A percentile compares a stretch with the other conserved stretches of the same genome.
phyloP scores from a whole-genome alignment of 257 asterid genomes.

The Echites panduratus region DNA sequence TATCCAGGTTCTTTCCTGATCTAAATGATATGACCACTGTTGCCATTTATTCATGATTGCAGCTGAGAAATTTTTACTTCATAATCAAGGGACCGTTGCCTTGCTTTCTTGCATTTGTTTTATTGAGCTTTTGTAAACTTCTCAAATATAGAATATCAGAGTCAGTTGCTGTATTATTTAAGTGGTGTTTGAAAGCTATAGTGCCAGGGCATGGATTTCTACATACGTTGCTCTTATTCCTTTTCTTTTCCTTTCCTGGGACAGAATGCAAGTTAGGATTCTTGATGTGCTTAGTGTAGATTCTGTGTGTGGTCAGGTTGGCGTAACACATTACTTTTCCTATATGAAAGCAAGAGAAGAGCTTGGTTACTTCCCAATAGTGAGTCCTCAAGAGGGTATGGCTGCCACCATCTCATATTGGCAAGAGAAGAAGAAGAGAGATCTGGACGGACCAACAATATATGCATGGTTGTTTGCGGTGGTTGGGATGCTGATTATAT shows the following conservation, averaged over 20 bases:
- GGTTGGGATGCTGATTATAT: slow-evolving; percentile 51
- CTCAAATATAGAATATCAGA: not conserved
- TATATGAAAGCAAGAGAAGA: slow-evolving; percentile 83
- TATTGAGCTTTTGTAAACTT: not conserved
- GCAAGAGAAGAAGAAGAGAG: slow-evolving; percentile 63
- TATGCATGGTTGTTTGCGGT: slow-evolving; percentile 45
- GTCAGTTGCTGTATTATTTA: too few species aligned
- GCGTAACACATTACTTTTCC: slow-evolving; percentile 90
- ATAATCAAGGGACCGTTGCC: too few species aligned
- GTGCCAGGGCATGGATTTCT: too few species aligned
- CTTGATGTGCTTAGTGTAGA: not conserved
- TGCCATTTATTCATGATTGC: not conserved
- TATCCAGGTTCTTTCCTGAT: not conserved
- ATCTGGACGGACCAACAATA: slow-evolving; percentile 71
- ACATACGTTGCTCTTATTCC: too few species aligned
- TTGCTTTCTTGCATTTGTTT: not conserved
- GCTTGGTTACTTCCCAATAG: slow-evolving; percentile 73
- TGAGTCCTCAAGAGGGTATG: slow-evolving; percentile 76
- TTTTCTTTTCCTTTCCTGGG: not conserved
- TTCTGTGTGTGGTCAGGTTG: slow-evolving; percentile 48
- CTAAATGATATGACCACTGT: not conserved
- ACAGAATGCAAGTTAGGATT: not conserved
- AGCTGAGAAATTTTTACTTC: too few species aligned
- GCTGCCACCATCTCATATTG: slow-evolving; percentile 66
- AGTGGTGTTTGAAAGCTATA: too few species aligned